Conservation (phyloP, 306 rosid genomes). For the Gastrolobium bilobum region DNA sequence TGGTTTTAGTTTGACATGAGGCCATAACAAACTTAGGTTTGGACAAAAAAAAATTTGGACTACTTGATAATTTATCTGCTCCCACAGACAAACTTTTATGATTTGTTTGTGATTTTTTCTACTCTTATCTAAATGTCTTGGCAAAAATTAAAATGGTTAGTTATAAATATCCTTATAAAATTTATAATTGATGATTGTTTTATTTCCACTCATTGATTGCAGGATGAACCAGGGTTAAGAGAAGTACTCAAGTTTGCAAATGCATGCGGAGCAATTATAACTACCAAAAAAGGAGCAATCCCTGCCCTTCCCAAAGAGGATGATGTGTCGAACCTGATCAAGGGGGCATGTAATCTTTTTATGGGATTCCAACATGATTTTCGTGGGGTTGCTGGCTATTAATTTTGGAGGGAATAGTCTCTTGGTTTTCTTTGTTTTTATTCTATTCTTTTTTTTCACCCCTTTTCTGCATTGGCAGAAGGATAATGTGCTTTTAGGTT, state of each 20-base stretch:
- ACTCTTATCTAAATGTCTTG: neutral
- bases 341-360: conserved; percentile 49
- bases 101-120: neutral
- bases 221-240: conserved; percentile 78
- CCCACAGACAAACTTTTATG: neutral
- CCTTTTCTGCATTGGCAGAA: conserved; percentile 34
- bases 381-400: conserved; percentile 37
- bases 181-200: conserved; percentile 22
- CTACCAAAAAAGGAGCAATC: conserved; percentile 90
- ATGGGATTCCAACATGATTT: neutral
- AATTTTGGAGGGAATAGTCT: conserved; percentile 50
- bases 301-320: conserved; percentile 84
- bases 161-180: no score
- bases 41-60: neutral
- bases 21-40: conserved; percentile 9
- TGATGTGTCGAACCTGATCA: conserved; percentile 63
- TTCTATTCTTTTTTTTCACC: neutral
- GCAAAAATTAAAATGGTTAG: no score
- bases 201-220: conserved; percentile 21
- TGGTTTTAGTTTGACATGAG: conserved; percentile 20
- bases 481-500: conserved; percentile 20
- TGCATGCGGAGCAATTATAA: conserved; percentile 96
- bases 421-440: conserved; percentile 17
- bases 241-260: conserved; percentile 72
- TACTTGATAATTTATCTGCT: neutral